Conservation (phyloP, 1,284 basidiomycete species). For the Testicularia cyperi region DNA sequence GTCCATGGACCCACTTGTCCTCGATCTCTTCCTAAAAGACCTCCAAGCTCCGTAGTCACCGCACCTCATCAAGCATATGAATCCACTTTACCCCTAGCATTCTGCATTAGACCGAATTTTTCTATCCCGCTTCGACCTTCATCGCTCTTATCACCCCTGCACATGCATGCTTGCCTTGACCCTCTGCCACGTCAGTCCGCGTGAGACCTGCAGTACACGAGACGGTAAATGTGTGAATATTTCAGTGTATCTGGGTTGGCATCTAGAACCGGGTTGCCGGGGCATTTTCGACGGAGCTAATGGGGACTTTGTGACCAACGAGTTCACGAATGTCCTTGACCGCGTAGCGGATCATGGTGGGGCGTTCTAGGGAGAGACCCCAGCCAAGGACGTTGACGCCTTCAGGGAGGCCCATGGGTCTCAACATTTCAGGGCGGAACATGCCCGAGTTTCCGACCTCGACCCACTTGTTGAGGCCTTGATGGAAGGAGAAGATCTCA, state of each 20-base stretch:
- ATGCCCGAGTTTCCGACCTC: conserved; percentile 86
- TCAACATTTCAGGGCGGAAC: conserved; percentile 98
- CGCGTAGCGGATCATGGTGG: conserved; percentile 88
- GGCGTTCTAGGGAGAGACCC: conserved; percentile 91
- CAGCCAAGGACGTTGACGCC: conserved; percentile 96
- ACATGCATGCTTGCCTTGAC: too few species aligned
- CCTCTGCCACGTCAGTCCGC: too few species aligned
- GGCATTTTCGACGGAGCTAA: conserved; percentile 52
- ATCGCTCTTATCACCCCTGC: too few species aligned
- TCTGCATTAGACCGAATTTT: background rate
- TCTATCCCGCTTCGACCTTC: conserved; percentile 3
- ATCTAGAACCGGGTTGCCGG: conserved; percentile 55
- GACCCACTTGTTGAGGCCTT: conserved; percentile 91
- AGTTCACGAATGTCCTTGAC: conserved; percentile 96
- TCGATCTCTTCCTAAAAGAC: conserved; percentile 51
- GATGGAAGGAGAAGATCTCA: conserved; percentile 98
- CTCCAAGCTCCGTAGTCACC: too few species aligned
- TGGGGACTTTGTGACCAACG: conserved; percentile 92
- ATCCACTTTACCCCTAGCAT: too few species aligned
- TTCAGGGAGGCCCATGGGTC: conserved; percentile 95
- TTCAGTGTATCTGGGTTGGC: too few species aligned
- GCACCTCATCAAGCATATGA: too few species aligned
- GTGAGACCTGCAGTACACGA: too few species aligned
- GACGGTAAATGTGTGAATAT: too few species aligned
- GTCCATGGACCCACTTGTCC: conserved; percentile 49